Base-by-base conservation (phyloP, 1,284 basidiomycete genomes). In the Moesziomyces sp. region DNA sequence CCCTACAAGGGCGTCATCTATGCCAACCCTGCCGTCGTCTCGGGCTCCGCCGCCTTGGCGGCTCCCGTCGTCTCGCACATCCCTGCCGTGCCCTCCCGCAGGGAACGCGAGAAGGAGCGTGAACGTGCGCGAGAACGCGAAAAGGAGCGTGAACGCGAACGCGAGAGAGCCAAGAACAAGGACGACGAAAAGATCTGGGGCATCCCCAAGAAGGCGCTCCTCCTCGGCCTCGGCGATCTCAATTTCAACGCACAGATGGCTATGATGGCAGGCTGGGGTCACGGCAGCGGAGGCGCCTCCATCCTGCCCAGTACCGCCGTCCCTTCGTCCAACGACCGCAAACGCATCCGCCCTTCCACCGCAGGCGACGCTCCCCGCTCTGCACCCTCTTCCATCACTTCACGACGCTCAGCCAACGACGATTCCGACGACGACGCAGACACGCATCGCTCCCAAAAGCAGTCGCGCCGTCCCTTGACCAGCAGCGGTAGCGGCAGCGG, bases 191-290 rank as follows among this genome's bases (percentile, higher is more conserved):
- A 74, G 56, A 68, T 81, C 52, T 81, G 77, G 77, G 79, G 79
- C 9, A 81, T 81, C 40, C 79, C 79, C 38, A 79, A 78, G 42
- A 79, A 78, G 64, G 78, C 76, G 10, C 73, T 81, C 40, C 71
- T 78, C 14, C 65, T 79, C 38, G 79, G 79, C 23, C 64, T 81
- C 7, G 72, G 72, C 28, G 76, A 79, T 44, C 64, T 79, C 67
- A 78, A 78, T 62, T 79, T 81, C 65, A 79, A 81, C 26, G 66
- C 79, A 14, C 76, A 79, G 56, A 74, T 77, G 71, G 70, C 76
- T 51, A 80, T 80, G 72, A 66, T 79, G 48, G 78, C 67, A 13
- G 78, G 78, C 2, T 80, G 78, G 78, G 77, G 78, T 14, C 78
- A 77, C 45, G 77, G 77, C 26, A 79, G 74, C 47, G 71, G 72